Evolutionary conservation across 2,329 filamentous ascomycete genomes (phyloP), one percentile per base, ranked within the genome.

Genomic region (Orbilia quercus): DNA sequence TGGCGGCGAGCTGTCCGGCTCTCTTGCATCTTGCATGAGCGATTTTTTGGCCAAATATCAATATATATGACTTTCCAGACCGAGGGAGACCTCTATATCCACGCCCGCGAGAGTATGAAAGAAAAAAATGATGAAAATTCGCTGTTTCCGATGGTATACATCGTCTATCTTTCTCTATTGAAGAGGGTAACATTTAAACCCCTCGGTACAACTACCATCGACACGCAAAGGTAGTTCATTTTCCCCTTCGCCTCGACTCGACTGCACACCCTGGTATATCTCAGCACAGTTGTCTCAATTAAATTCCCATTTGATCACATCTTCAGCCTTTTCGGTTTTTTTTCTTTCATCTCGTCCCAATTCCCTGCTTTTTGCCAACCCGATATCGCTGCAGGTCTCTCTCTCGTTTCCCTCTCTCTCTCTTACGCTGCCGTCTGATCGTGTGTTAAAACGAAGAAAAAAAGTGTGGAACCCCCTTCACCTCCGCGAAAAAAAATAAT

Each of bases 11-110:
- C 60, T 72, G 67, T 47, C 67, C 67, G 67, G 53, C 58, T 59
- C 66, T 71, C 67, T 72, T 65, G 59, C 67, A 72, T 72, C 67
- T 72, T 72, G 67, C 67, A 72, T 72, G 67, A 72, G 67, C 67
- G 67, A 72, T 72, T 72, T 72, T 72, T 60, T 59, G 58, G 18
- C 45, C 67, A 58, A 67, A 51, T 53, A 50, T 67, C 53, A 67
- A 67, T 67, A 67, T 67, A 67, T 67, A 67, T 59, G 63, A 59
- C 28, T 22, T 59, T 67, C 28, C 28, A 31, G 28, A 4, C 28
- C 4, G 28, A 31, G 28, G 28, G 28, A 31, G n/a, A n/a, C n/a
- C n/a, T n/a, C n/a, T n/a, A 45, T 36, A 36, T 36, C 6, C 38
- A 3, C 38, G 14, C 38, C 14, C 16, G 4, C 38, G 4, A 42